These are phyloP conservation scores for Fusarium sororula DNA, from an alignment of 2,329 filamentous ascomycete genomes.

Conservation along the genomic window DNA sequence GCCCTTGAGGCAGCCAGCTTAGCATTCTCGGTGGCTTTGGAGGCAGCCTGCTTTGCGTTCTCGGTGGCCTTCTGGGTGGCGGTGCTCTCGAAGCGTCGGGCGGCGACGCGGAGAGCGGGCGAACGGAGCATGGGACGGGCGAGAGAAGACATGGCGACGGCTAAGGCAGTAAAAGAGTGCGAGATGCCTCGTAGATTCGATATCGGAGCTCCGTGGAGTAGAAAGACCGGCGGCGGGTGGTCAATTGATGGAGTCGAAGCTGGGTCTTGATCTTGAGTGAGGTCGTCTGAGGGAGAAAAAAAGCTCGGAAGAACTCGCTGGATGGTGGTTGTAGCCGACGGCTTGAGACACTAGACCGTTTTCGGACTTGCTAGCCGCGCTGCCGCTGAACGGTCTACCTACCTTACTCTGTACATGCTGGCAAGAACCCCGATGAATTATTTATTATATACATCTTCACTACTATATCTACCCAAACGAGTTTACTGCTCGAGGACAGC, in stretches of 20 bases:
- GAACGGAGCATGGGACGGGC: slow-evolving; percentile 58
- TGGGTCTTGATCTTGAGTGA: slow-evolving; percentile 41
- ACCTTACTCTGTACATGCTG: too few species aligned
- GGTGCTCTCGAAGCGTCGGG: slow-evolving; percentile 70
- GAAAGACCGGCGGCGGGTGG: slow-evolving; percentile 41
- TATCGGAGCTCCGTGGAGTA: slow-evolving; percentile 41
- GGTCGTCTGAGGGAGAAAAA: slow-evolving; percentile 54
- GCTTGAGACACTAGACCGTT: slow-evolving; percentile 42
- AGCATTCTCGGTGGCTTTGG: slow-evolving; percentile 43
- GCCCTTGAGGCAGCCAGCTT: slow-evolving; percentile 68
- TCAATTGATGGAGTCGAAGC: slow-evolving; percentile 50
- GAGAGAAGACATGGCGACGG: slow-evolving; percentile 48
- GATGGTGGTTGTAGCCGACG: slow-evolving; percentile 42
- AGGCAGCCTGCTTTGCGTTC: slow-evolving; percentile 51
- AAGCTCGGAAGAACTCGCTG: slow-evolving; percentile 59
- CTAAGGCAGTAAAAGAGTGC: slow-evolving; percentile 37
- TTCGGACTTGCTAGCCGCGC: slow-evolving; percentile 37
- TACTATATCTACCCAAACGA: neutral
- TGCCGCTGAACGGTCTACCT: slow-evolving; percentile 16
- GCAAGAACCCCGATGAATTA: slow-evolving; percentile 4
- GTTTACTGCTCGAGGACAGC: neutral
- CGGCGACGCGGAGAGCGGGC: slow-evolving; percentile 56
- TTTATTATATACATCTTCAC: neutral
- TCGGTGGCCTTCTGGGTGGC: slow-evolving; percentile 58
- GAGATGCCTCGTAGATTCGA: slow-evolving; percentile 39